Evolutionary conservation across 2,329 filamentous ascomycete genomes (phyloP).

Genomic region (Venturia aucupariae): DNA sequence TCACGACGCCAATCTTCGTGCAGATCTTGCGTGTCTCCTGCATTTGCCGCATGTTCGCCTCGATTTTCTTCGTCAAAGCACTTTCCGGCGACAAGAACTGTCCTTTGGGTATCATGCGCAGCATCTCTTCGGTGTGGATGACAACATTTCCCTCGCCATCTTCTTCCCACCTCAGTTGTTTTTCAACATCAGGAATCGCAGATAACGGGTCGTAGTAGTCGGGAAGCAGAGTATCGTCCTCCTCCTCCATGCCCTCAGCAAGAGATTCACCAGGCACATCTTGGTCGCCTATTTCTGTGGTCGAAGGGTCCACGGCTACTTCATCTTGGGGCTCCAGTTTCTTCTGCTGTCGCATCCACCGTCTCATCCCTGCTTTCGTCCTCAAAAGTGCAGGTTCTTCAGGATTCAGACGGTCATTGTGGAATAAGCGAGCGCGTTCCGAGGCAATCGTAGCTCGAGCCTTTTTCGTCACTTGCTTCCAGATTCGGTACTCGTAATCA

Average conservation of each 20-base stretch:
- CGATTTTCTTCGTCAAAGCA: constrained; percentile 67
- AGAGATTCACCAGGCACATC: constrained; percentile 60
- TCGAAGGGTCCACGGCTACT: constrained; percentile 38
- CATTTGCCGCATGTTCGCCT: constrained; percentile 87
- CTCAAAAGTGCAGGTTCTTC: constrained; percentile 83
- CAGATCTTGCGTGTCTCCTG: constrained; percentile 94
- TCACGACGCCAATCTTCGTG: constrained; percentile 93
- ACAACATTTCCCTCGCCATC: constrained; percentile 83
- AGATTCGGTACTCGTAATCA: constrained; percentile 86
- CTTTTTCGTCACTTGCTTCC: constrained; percentile 98
- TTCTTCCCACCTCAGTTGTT: constrained; percentile 76
- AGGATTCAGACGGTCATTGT: constrained; percentile 69
- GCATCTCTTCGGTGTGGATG: constrained; percentile 76
- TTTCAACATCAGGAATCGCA: constrained; percentile 73
- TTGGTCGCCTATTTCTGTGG: constrained; percentile 35
- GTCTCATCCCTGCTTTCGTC: constrained; percentile 79
- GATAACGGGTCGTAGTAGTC: constrained; percentile 91
- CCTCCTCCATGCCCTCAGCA: constrained; percentile 89
- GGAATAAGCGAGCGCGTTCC: constrained; percentile 78
- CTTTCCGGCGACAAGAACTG: constrained; percentile 68
- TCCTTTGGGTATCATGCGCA: constrained; percentile 66
- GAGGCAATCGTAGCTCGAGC: constrained; percentile 80
- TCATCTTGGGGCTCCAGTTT: constrained; percentile 41
- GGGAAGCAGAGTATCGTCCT: constrained; percentile 74
- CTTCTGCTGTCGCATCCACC: constrained; percentile 72